phyloP scores from a whole-genome alignment of 345 rosid species.

The Salix caprea region DNA sequence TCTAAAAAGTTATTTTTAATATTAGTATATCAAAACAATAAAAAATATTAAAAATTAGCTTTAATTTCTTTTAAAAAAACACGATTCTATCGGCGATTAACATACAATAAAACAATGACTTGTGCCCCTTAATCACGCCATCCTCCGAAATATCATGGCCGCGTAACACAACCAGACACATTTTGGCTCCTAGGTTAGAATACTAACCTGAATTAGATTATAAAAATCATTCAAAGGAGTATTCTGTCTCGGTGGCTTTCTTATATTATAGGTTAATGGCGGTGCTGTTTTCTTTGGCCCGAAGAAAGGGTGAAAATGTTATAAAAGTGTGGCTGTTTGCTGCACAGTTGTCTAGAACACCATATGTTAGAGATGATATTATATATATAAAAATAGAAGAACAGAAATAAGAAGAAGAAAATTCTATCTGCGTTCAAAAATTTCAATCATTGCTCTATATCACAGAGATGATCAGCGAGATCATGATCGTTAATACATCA shows the following conservation, averaged over 20 bases:
- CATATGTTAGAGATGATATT: no score
- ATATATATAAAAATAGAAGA: no score
- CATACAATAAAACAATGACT: not conserved
- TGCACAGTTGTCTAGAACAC: not conserved
- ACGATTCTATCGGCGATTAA: no score
- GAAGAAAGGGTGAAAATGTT: not conserved
- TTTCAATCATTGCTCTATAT: no score
- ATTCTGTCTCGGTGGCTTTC: not conserved
- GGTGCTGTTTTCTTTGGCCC: not conserved
- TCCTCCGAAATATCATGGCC: not conserved
- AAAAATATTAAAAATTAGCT: no score
- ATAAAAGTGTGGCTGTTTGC: not conserved
- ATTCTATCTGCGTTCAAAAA: no score
- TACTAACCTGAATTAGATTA: not conserved
- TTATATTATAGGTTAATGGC: not conserved
- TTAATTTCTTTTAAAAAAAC: no score
- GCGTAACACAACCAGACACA: not conserved
- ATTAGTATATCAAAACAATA: no score
- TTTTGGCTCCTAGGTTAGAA: not conserved
- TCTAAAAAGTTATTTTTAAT: no score
- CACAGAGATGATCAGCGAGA: no score
- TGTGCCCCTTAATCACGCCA: slow-evolving; percentile 17
- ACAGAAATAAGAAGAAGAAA: no score
- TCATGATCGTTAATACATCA: no score
- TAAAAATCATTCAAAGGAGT: not conserved